Evolutionary conservation across 495 filamentous ascomycete species (phyloP).

Genomic region (Pyrenopolyporus hunteri): DNA sequence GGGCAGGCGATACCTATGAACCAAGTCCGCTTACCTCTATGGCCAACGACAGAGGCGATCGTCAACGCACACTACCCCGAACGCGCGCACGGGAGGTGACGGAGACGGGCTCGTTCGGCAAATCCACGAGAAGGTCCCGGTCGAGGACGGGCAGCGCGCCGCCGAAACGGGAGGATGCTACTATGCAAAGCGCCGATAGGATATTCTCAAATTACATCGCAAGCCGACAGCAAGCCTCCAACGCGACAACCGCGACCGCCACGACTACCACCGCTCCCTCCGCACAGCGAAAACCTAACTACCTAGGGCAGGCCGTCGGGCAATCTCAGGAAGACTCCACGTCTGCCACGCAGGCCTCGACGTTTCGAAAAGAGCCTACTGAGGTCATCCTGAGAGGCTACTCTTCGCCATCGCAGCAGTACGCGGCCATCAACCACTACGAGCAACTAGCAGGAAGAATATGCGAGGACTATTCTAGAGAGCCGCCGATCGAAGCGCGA

Average conservation of each 20-base stretch:
- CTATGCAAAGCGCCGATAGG: slow-evolving; percentile 58
- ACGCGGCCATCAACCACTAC: slow-evolving; percentile 83
- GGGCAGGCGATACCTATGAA: neutral
- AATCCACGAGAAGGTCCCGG: slow-evolving; percentile 59
- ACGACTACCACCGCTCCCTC: slow-evolving; percentile 13
- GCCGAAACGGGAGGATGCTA: slow-evolving; percentile 60
- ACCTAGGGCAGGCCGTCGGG: slow-evolving; percentile 26
- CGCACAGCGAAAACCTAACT: slow-evolving; percentile 41
- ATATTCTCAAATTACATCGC: slow-evolving; percentile 54
- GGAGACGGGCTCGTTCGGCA: slow-evolving; percentile 62
- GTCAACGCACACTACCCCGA: slow-evolving; percentile 38
- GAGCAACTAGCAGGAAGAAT: slow-evolving; percentile 80
- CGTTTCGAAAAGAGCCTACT: slow-evolving; percentile 59
- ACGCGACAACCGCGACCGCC: slow-evolving; percentile 3
- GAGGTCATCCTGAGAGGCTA: slow-evolving; percentile 89
- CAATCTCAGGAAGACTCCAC: slow-evolving; percentile 42
- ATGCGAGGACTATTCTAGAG: slow-evolving; percentile 87
- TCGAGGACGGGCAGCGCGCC: slow-evolving; percentile 57
- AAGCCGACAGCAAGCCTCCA: slow-evolving; percentile 38
- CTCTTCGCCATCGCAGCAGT: slow-evolving; percentile 69
- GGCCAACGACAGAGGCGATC: slow-evolving; percentile 30
- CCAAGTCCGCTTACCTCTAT: slow-evolving; percentile 27
- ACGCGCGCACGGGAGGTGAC: slow-evolving; percentile 50
- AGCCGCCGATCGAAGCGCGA: slow-evolving; percentile 61
- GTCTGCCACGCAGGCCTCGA: slow-evolving; percentile 32